Evolutionary conservation across 2,329 filamentous ascomycete species (phyloP).

Genomic region (Ceratocystis destructans): DNA sequence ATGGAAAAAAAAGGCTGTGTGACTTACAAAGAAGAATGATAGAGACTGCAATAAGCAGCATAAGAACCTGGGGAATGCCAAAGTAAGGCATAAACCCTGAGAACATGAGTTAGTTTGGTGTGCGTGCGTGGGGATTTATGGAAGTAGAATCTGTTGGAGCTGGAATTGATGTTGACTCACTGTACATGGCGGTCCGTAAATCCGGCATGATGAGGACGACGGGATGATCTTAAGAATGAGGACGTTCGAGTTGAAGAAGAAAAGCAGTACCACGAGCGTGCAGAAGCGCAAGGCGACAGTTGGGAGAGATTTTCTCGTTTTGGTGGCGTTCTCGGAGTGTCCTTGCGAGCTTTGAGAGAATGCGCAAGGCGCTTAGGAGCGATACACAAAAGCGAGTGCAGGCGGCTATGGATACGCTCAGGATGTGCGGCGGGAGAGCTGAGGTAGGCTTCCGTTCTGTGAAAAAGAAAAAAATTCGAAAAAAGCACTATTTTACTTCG

Average conservation of each 20-base stretch:
- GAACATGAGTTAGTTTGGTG: constrained; percentile 8
- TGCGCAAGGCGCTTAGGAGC: not conserved
- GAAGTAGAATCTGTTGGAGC: not conserved
- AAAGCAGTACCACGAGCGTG: not conserved
- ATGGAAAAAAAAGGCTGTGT: not conserved
- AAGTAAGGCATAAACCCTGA: constrained; percentile 54
- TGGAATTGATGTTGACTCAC: not conserved
- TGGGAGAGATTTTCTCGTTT: not conserved
- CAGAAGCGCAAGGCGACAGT: not conserved
- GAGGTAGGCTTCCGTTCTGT: not conserved
- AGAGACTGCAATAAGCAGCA: constrained; percentile 87
- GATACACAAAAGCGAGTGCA: not conserved
- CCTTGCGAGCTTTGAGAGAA: not conserved
- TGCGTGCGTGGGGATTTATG: not conserved
- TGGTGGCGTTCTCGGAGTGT: not conserved
- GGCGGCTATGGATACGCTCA: not conserved
- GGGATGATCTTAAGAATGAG: not conserved
- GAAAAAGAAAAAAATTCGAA: not conserved
- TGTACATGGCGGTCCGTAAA: not conserved
- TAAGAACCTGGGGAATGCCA: constrained; percentile 75
- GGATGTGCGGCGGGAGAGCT: not conserved
- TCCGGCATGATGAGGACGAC: not conserved
- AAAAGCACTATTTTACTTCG: constrained; percentile 11
- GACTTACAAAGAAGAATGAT: constrained; percentile 88
- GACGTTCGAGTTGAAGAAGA: not conserved